These are phyloP conservation scores for Cryptococcus wingfieldii DNA, from an alignment of 1,284 basidiomycete genomes.

Conservation along the genomic window DNA sequence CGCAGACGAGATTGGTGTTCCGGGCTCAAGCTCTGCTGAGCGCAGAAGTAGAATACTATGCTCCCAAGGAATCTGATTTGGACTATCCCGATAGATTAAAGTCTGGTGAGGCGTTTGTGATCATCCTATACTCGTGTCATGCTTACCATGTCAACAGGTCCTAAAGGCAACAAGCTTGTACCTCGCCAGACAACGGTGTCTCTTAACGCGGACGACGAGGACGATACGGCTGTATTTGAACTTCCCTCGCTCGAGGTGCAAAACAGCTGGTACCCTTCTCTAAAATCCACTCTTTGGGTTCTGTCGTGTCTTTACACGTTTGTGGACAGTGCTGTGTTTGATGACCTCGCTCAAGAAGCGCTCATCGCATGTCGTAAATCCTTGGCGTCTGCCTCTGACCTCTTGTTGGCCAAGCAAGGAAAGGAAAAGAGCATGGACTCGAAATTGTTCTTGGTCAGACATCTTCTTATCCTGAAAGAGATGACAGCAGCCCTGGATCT, in stretches of 20 bases:
- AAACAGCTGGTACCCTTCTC: conserved; percentile 82
- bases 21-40: conserved; percentile 86
- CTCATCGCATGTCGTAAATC: conserved; percentile 74
- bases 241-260: conserved; percentile 68
- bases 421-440: conserved; percentile 59
- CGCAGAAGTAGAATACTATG: conserved; percentile 76
- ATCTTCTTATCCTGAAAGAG: conserved; percentile 87
- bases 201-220: conserved; percentile 44
- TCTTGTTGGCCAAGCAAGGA: conserved; percentile 57
- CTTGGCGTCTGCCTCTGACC: conserved; percentile 64
- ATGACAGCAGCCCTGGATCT: conserved; percentile 64
- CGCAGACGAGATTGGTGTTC: conserved; percentile 88
- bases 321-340: conserved; percentile 84
- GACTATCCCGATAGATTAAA: conserved; percentile 70
- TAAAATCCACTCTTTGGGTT: conserved; percentile 80
- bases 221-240: conserved; percentile 58
- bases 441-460: conserved; percentile 77
- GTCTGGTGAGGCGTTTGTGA: background rate
- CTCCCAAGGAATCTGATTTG: conserved; percentile 65
- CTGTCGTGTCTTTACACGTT: conserved; percentile 81
- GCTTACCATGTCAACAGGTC: background rate
- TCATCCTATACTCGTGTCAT: background rate
- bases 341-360: conserved; percentile 89
- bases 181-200: conserved; percentile 18
- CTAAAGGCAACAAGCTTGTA: conserved; percentile 16